phyloP scores from a whole-genome alignment of 805 yeast genomes.

The Ogataea zsoltii region DNA sequence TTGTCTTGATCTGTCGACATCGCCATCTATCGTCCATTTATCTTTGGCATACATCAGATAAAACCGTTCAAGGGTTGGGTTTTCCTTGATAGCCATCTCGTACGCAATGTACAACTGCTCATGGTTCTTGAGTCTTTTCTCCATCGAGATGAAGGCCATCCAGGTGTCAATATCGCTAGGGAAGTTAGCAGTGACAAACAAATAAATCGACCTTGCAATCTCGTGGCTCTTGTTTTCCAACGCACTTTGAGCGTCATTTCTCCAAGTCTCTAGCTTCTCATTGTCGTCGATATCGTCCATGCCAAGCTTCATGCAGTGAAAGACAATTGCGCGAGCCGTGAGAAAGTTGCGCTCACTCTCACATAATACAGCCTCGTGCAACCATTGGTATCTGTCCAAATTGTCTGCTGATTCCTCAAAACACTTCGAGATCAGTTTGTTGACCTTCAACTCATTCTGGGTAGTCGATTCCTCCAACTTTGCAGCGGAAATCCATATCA shows the following conservation, averaged over 20 bases:
- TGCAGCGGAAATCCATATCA: slow-evolving; percentile 71
- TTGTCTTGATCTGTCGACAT: slow-evolving; percentile 51
- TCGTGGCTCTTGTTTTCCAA: slow-evolving; percentile 26
- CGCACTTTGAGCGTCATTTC: slow-evolving; percentile 38
- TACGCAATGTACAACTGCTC: slow-evolving; percentile 45
- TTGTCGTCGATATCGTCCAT: slow-evolving; percentile 28
- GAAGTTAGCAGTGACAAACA: slow-evolving; percentile 43
- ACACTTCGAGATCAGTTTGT: slow-evolving; percentile 51
- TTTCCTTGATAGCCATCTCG: slow-evolving; percentile 50
- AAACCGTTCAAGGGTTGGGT: slow-evolving; percentile 52
- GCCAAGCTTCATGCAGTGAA: slow-evolving; percentile 38
- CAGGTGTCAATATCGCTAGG: slow-evolving; percentile 52
- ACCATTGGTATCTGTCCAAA: slow-evolving; percentile 49
- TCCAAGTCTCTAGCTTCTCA: slow-evolving; percentile 32
- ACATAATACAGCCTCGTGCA: slow-evolving; percentile 52
- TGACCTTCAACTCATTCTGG: slow-evolving; percentile 45
- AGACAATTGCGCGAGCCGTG: slow-evolving; percentile 57
- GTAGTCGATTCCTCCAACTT: slow-evolving; percentile 60
- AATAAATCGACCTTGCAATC: slow-evolving; percentile 50
- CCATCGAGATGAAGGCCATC: slow-evolving; percentile 44
- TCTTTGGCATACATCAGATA: slow-evolving; percentile 75
- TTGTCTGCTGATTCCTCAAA: slow-evolving; percentile 40
- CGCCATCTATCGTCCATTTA: slow-evolving; percentile 48
- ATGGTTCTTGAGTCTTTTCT: slow-evolving; percentile 29
- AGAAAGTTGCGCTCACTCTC: slow-evolving; percentile 46